Evolutionary conservation across 2,329 filamentous ascomycete genomes (phyloP).

Genomic region (Penicillium occitanis): DNA sequence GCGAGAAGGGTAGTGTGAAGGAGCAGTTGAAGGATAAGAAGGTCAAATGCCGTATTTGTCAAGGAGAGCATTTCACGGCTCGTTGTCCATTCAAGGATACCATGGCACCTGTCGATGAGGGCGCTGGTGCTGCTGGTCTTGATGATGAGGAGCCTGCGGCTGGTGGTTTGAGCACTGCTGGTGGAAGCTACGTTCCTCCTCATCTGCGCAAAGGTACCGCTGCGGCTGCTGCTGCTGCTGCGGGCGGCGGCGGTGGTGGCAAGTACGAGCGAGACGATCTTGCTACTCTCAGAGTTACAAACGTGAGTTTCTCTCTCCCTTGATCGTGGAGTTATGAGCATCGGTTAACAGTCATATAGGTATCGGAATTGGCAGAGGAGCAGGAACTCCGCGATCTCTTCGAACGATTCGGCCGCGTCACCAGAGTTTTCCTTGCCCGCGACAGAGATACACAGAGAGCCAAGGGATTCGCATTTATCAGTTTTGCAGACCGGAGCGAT

Average conservation of each 20-base stretch:
- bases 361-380: slow-evolving; percentile 97
- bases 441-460: slow-evolving; percentile 93
- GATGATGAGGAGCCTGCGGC: slow-evolving; percentile 46
- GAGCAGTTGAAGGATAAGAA: slow-evolving; percentile 91
- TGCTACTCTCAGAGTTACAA: slow-evolving; percentile 94
- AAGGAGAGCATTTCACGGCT: slow-evolving; percentile 97
- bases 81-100: slow-evolving; percentile 99
- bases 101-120: slow-evolving; percentile 70
- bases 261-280: slow-evolving; percentile 97
- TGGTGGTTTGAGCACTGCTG: slow-evolving; percentile 60
- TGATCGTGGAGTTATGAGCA: not conserved
- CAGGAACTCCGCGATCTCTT: slow-evolving; percentile 95
- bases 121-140: slow-evolving; percentile 38
- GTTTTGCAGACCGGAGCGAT: slow-evolving; percentile 85
- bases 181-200: slow-evolving; percentile 89
- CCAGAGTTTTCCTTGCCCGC: slow-evolving; percentile 95
- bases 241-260: slow-evolving; percentile 78
- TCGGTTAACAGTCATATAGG: slow-evolving; percentile 43
- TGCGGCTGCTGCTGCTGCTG: slow-evolving; percentile 30
- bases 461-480: slow-evolving; percentile 99
- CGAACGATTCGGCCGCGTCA: slow-evolving; percentile 94
- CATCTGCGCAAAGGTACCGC: slow-evolving; percentile 73
- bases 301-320: slow-evolving; percentile 62
- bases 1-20: slow-evolving; percentile 62
- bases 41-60: slow-evolving; percentile 99